Conservation (phyloP, 1,284 basidiomycete species). For the Cutaneotrichosporon cyanovorans region DNA sequence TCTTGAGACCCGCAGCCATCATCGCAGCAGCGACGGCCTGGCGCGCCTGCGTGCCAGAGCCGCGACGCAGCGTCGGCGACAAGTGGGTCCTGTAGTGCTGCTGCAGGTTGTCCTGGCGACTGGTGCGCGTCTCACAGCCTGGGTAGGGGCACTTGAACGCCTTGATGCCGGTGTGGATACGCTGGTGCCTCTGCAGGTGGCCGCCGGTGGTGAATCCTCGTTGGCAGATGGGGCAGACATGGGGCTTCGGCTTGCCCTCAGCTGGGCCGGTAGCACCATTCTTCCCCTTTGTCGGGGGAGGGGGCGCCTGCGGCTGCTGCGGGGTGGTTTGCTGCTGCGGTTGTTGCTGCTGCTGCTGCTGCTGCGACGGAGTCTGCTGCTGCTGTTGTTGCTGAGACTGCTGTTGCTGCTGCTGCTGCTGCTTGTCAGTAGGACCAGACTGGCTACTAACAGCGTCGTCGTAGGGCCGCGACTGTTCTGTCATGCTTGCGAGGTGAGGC, state of each 20-base stretch:
- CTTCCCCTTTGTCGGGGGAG: slow-evolving; percentile 32
- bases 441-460: not conserved
- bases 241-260: slow-evolving; percentile 41
- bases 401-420: slow-evolving; percentile 4
- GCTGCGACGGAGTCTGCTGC: slow-evolving; percentile 1
- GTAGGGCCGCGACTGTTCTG: not conserved
- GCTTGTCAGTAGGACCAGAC: not conserved
- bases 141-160: slow-evolving; percentile 45
- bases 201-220: slow-evolving; percentile 42
- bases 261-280: slow-evolving; percentile 43
- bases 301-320: slow-evolving; percentile 9
- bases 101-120: slow-evolving; percentile 42
- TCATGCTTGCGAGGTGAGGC: not conserved
- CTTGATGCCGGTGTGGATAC: slow-evolving; percentile 45
- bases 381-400: slow-evolving; percentile 6
- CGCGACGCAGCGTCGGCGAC: slow-evolving; percentile 39
- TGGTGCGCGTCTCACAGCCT: slow-evolving; percentile 42
- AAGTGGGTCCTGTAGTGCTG: slow-evolving; percentile 45
- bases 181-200: slow-evolving; percentile 41
- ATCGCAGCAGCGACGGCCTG: slow-evolving; percentile 41
- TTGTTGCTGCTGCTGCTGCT: slow-evolving; percentile 6
- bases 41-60: slow-evolving; percentile 39
- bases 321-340: slow-evolving; percentile 5
- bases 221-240: slow-evolving; percentile 39
- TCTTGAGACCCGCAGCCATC: slow-evolving; percentile 43